Percentiles rank a stretch among this genome's conserved stretches.
Conservation (phyloP, 345 rosid genomes). For the Salix caprea region DNA sequence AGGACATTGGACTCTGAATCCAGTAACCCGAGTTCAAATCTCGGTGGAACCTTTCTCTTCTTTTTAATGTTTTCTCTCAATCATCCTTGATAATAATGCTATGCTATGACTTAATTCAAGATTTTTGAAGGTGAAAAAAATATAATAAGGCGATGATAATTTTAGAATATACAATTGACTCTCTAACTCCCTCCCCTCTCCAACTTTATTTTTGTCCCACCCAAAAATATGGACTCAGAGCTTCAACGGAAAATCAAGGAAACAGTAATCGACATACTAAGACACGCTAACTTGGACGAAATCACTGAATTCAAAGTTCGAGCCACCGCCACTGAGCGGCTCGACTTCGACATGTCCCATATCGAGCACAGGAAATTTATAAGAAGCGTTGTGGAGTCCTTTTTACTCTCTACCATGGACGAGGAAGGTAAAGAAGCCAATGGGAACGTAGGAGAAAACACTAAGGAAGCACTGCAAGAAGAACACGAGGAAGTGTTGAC, state of each 20-base stretch:
- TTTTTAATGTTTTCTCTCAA: too few species aligned
- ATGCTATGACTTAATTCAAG: too few species aligned
- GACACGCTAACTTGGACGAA: conserved; percentile 47
- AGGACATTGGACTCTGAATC: conserved; percentile 35
- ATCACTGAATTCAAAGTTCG: conserved; percentile 82
- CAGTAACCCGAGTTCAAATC: conserved; percentile 38
- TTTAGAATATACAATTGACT: too few species aligned
- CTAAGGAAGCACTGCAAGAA: conserved; percentile 8
- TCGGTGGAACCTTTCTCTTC: conserved; percentile 15
- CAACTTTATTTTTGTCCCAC: background rate
- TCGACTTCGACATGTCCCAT: conserved; percentile 54
- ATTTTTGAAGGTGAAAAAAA: too few species aligned
- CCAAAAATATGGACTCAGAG: conserved; percentile 35
- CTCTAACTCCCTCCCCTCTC: background rate
- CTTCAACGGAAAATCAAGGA: conserved; percentile 42
- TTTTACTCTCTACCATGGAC: conserved; percentile 39
- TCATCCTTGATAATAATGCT: too few species aligned
- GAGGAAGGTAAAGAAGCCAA: conserved; percentile 11
- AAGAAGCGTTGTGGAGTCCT: conserved; percentile 57
- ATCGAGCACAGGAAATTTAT: conserved; percentile 38
- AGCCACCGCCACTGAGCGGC: conserved; percentile 41
- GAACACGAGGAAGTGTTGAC: background rate
- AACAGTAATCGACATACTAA: conserved; percentile 51
- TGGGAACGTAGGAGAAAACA: conserved; percentile 3
- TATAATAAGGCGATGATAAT: too few species aligned